These are phyloP conservation scores for Myxozyma melibiosi DNA, from an alignment of 805 yeast genomes.

Conservation along the genomic window DNA sequence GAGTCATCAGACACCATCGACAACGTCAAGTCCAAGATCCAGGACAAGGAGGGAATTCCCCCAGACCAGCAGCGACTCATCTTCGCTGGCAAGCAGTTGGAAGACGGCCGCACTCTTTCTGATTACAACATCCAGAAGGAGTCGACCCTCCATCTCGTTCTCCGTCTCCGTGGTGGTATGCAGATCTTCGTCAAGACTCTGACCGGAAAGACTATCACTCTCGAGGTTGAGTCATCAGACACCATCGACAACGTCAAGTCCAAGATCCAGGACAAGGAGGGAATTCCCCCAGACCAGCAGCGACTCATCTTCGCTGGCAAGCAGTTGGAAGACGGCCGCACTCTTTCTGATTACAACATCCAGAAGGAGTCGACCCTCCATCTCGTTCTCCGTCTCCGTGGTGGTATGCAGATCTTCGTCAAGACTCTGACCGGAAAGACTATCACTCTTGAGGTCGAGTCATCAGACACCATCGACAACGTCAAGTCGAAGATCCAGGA, in stretches of 20 bases:
- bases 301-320: conserved; percentile 82
- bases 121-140: conserved; percentile 97
- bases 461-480: conserved; percentile 92
- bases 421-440: conserved; percentile 90
- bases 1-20: conserved; percentile 95
- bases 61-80: conserved; percentile 95
- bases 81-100: conserved; percentile 94
- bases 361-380: conserved; percentile 97
- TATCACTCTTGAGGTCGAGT: conserved; percentile 85
- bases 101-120: conserved; percentile 91
- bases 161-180: conserved; percentile 92
- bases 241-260: conserved; percentile 97
- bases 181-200: conserved; percentile 87
- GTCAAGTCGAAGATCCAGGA: conserved; percentile 94
- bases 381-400: conserved; percentile 96
- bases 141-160: conserved; percentile 79
- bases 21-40: conserved; percentile 92
- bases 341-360: conserved; percentile 95
- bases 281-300: conserved; percentile 98
- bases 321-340: conserved; percentile 71
- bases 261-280: conserved; percentile 97
- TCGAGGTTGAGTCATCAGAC: conserved; percentile 96
- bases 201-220: conserved; percentile 87
- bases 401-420: conserved; percentile 95
- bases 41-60: conserved; percentile 95